These are phyloP conservation scores for Hemisphaericaspora xylofermentans DNA, from an alignment of 1,139 yeast genomes.

Conservation along the genomic window DNA sequence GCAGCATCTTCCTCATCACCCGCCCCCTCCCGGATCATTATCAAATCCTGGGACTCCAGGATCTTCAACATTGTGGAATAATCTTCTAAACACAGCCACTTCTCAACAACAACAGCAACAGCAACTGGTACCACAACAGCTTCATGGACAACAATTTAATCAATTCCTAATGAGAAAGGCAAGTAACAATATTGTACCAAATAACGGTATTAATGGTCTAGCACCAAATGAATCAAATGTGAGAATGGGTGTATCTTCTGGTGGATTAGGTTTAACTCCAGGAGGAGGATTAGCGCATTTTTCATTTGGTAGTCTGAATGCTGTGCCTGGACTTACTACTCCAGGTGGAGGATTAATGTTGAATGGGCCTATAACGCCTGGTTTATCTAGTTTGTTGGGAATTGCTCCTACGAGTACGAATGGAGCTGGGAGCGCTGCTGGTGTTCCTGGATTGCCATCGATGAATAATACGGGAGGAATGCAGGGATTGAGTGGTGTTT, in stretches of 20 bases:
- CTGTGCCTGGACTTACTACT: slow-evolving; percentile 42
- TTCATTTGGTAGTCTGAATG: slow-evolving; percentile 29
- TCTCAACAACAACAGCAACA: slow-evolving; percentile 17
- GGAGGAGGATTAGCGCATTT: slow-evolving; percentile 31
- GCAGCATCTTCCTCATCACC: slow-evolving; percentile 5
- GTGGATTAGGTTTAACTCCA: slow-evolving; percentile 52
- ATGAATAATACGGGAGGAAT: slow-evolving; percentile 15
- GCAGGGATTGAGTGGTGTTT: too few species aligned
- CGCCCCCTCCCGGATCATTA: slow-evolving; percentile 8
- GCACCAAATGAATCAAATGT: slow-evolving; percentile 70
- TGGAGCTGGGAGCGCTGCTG: neutral
- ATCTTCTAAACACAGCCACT: slow-evolving; percentile 42
- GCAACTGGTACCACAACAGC: slow-evolving; percentile 7
- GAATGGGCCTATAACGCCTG: slow-evolving; percentile 49
- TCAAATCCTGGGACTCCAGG: slow-evolving; percentile 53
- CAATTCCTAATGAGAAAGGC: slow-evolving; percentile 7
- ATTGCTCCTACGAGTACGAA: slow-evolving; percentile 14
- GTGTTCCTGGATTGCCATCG: slow-evolving; percentile 10
- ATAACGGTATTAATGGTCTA: slow-evolving; percentile 53
- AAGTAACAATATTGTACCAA: slow-evolving; percentile 31
- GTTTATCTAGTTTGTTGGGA: slow-evolving; percentile 43
- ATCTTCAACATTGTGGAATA: slow-evolving; percentile 45
- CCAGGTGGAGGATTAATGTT: slow-evolving; percentile 36
- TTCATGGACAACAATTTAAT: slow-evolving; percentile 9
- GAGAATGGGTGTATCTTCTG: slow-evolving; percentile 63